Evolutionary conservation across 2,329 filamentous ascomycete species (phyloP).

Genomic region (Apiospora malaysiana): DNA sequence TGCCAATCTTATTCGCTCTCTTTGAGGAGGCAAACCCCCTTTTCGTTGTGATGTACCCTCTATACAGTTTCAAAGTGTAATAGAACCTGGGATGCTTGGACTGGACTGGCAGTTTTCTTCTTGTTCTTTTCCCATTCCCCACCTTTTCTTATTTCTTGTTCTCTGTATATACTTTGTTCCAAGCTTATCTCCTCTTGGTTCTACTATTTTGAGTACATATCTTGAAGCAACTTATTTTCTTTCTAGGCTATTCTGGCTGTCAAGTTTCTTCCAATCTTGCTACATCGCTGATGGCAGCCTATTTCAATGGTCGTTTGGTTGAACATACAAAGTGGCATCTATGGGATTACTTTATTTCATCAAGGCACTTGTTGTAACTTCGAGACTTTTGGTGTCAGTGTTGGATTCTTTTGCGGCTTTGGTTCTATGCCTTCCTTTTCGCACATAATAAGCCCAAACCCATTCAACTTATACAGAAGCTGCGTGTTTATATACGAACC

Average conservation of each 20-base stretch:
- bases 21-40: background rate
- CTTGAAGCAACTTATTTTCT: background rate
- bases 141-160: background rate
- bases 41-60: background rate
- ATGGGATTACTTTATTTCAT: background rate
- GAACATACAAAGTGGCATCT: background rate
- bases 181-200: too few species aligned
- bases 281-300: background rate
- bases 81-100: too few species aligned
- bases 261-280: background rate
- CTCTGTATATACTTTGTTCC: background rate
- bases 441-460: background rate
- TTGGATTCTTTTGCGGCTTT: background rate
- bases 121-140: too few species aligned
- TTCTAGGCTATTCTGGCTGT: background rate
- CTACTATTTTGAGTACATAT: background rate
- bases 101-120: too few species aligned
- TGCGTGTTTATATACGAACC: background rate
- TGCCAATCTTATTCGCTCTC: background rate
- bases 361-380: background rate
- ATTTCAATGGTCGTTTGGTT: too few species aligned
- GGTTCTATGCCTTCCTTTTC: background rate
- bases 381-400: background rate
- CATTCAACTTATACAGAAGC: background rate
- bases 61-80: background rate